Evolutionary conservation across 2,329 filamentous ascomycete species (phyloP).

Genomic region (Coniochaeta pulveracea): DNA sequence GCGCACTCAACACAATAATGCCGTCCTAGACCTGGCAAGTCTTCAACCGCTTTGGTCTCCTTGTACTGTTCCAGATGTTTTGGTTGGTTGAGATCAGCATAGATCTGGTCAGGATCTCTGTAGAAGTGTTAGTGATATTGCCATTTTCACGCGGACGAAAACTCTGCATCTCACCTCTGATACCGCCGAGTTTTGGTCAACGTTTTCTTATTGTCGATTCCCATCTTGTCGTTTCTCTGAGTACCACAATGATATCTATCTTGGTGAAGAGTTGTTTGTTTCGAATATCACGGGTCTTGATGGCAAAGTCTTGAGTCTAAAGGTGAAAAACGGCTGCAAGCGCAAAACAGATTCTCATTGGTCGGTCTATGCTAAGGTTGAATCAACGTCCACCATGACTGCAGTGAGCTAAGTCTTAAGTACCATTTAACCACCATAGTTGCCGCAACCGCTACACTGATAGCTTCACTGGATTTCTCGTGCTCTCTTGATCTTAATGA

Average conservation of each 20-base stretch:
- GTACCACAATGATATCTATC: neutral
- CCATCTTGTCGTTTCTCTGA: slow-evolving; percentile 40
- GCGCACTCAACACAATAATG: slow-evolving; percentile 89
- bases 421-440: no score
- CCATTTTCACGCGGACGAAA: neutral
- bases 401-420: no score
- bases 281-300: slow-evolving; percentile 1
- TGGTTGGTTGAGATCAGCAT: slow-evolving; percentile 66
- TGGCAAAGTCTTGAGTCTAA: neutral
- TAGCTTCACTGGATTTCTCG: no score
- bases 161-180: slow-evolving; percentile 39
- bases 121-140: slow-evolving; percentile 8
- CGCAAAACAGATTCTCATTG: neutral
- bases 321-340: neutral
- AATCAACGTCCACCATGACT: no score
- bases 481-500: no score
- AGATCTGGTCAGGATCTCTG: slow-evolving; percentile 88
- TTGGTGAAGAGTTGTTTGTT: no score
- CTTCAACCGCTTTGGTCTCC: slow-evolving; percentile 67
- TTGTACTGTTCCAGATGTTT: slow-evolving; percentile 75
- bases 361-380: no score
- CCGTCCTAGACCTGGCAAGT: slow-evolving; percentile 75
- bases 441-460: no score
- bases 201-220: slow-evolving; percentile 53
- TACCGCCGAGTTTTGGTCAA: slow-evolving; percentile 65